A percentile compares a stretch with the other conserved stretches of the same genome.
Conservation (phyloP, 805 yeast genomes). For the Hanseniaspora lindneri region DNA sequence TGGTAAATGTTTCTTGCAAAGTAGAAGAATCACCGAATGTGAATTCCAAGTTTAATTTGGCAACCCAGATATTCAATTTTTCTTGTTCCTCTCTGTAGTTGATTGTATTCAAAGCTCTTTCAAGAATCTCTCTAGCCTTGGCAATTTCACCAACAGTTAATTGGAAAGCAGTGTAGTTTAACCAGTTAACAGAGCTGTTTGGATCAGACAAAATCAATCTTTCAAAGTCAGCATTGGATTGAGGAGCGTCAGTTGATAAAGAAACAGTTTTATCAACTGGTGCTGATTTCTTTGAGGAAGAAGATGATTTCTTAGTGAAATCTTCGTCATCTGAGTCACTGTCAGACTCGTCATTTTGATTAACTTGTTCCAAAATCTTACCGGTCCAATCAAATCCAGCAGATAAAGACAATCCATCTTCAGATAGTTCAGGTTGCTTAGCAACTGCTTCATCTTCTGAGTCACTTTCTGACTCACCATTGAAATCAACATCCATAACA, state of each 20-base stretch:
- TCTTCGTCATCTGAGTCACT: constrained; percentile 46
- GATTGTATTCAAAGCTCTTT: constrained; percentile 83
- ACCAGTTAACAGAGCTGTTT: constrained; percentile 87
- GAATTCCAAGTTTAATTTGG: constrained; percentile 83
- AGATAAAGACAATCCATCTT: constrained; percentile 59
- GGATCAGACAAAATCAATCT: constrained; percentile 85
- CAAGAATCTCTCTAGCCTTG: constrained; percentile 85
- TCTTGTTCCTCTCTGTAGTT: constrained; percentile 85
- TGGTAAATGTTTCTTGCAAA: constrained; percentile 65
- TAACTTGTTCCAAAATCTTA: constrained; percentile 69
- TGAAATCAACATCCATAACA: constrained; percentile 26
- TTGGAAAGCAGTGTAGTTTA: constrained; percentile 97
- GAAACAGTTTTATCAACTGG: constrained; percentile 78
- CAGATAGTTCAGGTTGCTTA: constrained; percentile 22
- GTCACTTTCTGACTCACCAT: constrained; percentile 27
- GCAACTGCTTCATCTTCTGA: constrained; percentile 26
- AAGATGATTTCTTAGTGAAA: constrained; percentile 31
- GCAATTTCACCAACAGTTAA: constrained; percentile 87
- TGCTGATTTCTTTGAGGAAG: constrained; percentile 33
- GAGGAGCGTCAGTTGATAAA: constrained; percentile 74
- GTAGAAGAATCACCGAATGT: constrained; percentile 82
- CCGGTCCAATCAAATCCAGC: constrained; percentile 93
- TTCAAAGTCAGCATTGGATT: constrained; percentile 84
- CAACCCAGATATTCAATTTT: constrained; percentile 91
- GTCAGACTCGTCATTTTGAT: constrained; percentile 42